Base-by-base conservation (phyloP, 2,329 filamentous ascomycete genomes). In the Aureobasidium sp. region DNA sequence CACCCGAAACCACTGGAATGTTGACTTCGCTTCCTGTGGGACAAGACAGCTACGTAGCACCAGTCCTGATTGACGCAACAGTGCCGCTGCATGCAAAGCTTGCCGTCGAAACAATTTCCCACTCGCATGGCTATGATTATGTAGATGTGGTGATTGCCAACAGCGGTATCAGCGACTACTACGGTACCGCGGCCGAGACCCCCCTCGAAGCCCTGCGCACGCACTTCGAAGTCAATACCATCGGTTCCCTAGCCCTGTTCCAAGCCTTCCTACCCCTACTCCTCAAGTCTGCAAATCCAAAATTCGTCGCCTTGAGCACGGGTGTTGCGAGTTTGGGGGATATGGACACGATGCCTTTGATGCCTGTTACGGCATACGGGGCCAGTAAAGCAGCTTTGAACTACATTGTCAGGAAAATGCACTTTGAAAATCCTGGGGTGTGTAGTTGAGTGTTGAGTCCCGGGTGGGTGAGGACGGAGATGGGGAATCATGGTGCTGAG, bases 61-160 rank as follows among this genome's bases (percentile, higher is more conserved):
- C 78, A 11, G 67, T 78, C 27, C 74, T 77, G 62, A 67, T 79
- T 61, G 78, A 81, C 49, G 69, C 71, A 0, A 64, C 63, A 3
- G 69, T 70, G 3, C 67, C 71, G 8, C 63, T 67, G 1, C 74
- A 76, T 58, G 64, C 75, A 1, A 66, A 63, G 11, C n/a, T 29
- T 3, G 55, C 60, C 8, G 73, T 76, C 17, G 62, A 55, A 15
- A 65, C 65, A 0, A 66, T 72, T n/a, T 70, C 72, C 2, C 38
- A 55, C 64, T 31, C 62, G 51, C 31, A 63, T 57, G 31, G 65
- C 62, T 33, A 72, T 67, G 57, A 66, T 63, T 13, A 64, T 62
- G 37, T 71, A 62, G 65, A 67, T 53, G 43, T 60, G 35, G 64
- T 67, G 6, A 63, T 67, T 25, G 65, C 64, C 27, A 67, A 67